These are phyloP conservation scores for Paracoccidioides lutzii DNA, from an alignment of 2,329 filamentous ascomycete species.

Conservation along the genomic window DNA sequence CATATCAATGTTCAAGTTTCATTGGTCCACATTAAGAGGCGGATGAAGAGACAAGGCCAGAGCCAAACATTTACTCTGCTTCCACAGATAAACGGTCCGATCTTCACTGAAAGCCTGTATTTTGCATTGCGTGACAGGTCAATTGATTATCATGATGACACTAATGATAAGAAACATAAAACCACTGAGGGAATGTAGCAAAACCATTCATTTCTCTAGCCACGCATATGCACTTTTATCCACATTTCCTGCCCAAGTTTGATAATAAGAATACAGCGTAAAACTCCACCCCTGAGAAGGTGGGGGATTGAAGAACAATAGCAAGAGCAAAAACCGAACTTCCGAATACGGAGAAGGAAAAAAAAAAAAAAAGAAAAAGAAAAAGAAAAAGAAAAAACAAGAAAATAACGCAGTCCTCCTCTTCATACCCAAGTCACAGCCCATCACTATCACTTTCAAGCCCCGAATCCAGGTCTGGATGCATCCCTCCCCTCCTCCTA, in stretches of 20 bases:
- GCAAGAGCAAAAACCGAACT: background rate
- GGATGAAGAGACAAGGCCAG: too few species aligned
- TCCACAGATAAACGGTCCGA: too few species aligned
- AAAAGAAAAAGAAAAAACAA: background rate
- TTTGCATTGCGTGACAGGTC: too few species aligned
- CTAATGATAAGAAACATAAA: too few species aligned
- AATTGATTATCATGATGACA: too few species aligned
- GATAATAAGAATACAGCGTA: background rate
- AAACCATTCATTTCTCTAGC: background rate
- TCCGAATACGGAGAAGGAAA: background rate
- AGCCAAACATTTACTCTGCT: too few species aligned
- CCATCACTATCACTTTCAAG: slow-evolving; percentile 18
- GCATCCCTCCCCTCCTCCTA: slow-evolving; percentile 15
- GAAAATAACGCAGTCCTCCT: slow-evolving; percentile 9
- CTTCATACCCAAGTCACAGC: background rate
- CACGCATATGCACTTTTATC: background rate
- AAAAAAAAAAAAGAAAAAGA: background rate
- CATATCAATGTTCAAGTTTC: too few species aligned
- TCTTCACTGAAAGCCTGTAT: too few species aligned
- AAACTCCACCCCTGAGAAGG: background rate
- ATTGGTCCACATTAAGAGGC: too few species aligned
- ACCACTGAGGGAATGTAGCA: background rate
- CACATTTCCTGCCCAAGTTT: background rate
- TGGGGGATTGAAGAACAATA: too few species aligned
- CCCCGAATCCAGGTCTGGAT: slow-evolving; percentile 25